Percentiles rank a stretch among this genome's conserved stretches.
These are phyloP conservation scores for Aspergillus calidoustus DNA, from an alignment of 2,329 filamentous ascomycete species.

Conservation along the genomic window DNA sequence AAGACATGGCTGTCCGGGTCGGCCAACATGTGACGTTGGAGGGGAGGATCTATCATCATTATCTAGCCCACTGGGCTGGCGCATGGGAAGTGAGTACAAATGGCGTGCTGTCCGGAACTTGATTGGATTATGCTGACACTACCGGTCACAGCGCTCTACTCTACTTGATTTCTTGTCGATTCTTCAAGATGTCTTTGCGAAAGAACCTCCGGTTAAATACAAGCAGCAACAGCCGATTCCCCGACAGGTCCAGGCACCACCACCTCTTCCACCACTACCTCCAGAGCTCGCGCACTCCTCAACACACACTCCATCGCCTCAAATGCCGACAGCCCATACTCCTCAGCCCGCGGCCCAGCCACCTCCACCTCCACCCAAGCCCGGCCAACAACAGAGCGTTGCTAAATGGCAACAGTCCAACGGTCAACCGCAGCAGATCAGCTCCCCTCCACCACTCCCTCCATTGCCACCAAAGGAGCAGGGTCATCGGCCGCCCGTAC, in stretches of 20 bases:
- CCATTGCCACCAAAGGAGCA: conserved; percentile 44
- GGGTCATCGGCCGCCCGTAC: conserved; percentile 23
- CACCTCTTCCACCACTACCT: conserved; percentile 73
- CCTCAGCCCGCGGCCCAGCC: conserved; percentile 23
- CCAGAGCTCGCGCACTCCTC: conserved; percentile 59
- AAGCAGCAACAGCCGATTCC: conserved; percentile 56
- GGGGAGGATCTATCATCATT: conserved; percentile 93
- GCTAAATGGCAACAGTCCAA: conserved; percentile 21
- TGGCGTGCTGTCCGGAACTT: neutral
- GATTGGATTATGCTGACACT: neutral
- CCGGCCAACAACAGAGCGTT: conserved; percentile 28
- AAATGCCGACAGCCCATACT: conserved; percentile 11
- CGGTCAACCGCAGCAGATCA: conserved; percentile 32
- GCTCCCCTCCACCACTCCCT: conserved; percentile 40
- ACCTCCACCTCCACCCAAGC: conserved; percentile 45
- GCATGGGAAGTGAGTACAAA: conserved; percentile 79
- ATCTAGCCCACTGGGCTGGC: conserved; percentile 84
- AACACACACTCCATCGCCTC: conserved; percentile 39
- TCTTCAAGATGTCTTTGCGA: conserved; percentile 84
- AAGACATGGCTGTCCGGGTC: conserved; percentile 85
- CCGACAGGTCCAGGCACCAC: conserved; percentile 53
- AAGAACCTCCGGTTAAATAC: conserved; percentile 89
- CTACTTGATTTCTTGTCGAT: conserved; percentile 82
- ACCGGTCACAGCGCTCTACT: conserved; percentile 70
- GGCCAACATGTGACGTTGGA: conserved; percentile 95